Percentiles rank a stretch among this genome's conserved stretches.
Conservation (phyloP, 768 basidiomycete genomes). For the Trametes cingulata region DNA sequence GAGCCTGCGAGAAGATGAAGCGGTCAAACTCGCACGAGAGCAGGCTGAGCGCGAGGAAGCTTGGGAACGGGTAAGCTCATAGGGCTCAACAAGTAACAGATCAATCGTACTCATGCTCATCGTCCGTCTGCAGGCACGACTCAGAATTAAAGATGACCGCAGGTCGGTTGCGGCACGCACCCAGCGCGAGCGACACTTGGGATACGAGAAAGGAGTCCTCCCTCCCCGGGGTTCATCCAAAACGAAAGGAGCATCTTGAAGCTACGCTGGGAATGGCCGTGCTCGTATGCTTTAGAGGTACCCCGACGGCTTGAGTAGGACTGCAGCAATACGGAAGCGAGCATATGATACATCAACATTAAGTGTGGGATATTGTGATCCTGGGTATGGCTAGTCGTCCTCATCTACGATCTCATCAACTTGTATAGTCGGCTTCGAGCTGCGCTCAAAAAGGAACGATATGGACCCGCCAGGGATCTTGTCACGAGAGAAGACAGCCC, state of each 20-base stretch:
- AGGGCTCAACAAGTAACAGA: neutral
- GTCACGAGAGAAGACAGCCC: constrained; percentile 39
- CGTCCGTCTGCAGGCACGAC: constrained; percentile 49
- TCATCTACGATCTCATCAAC: constrained; percentile 15
- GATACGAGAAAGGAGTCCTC: neutral
- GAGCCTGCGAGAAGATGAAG: constrained; percentile 41
- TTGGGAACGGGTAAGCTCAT: constrained; percentile 50
- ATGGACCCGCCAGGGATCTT: constrained; percentile 64
- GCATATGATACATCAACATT: neutral
- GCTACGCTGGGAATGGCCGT: too few relatives aligned
- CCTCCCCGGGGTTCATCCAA: neutral
- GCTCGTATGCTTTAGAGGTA: neutral
- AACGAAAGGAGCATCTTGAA: neutral
- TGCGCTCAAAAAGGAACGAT: constrained; percentile 76
- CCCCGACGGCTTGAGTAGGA: neutral
- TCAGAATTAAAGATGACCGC: constrained; percentile 76
- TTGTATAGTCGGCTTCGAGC: constrained; percentile 32
- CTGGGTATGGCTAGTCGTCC: neutral
- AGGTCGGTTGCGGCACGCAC: constrained; percentile 32
- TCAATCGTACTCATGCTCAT: neutral
- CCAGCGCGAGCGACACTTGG: constrained; percentile 3
- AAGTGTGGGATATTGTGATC: neutral
- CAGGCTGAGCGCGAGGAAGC: constrained; percentile 52
- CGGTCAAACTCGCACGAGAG: constrained; percentile 47
- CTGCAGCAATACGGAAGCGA: neutral